phyloP scores from a whole-genome alignment of 192 early-diverging fungal genomes.

The Podila verticillata region DNA sequence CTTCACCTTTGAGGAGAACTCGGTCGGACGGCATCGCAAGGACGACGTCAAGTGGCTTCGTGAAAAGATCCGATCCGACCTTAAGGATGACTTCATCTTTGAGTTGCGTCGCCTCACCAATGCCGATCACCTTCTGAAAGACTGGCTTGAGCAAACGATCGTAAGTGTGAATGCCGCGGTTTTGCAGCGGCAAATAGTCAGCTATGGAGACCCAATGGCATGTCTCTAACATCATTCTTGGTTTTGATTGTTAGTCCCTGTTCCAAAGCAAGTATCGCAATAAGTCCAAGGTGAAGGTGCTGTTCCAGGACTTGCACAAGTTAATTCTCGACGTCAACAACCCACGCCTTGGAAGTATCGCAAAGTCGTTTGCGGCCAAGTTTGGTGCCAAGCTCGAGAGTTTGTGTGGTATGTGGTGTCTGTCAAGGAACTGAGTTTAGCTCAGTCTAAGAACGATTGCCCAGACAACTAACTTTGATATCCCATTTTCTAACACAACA shows the following conservation, averaged over 20 bases:
- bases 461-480: neutral
- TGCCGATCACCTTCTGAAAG: conserved; percentile 73
- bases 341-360: conserved; percentile 36
- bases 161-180: conserved; percentile 31
- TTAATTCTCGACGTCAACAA: conserved; percentile 58
- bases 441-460: neutral
- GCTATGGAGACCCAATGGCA: too few relatives aligned
- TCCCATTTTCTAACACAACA: too few relatives aligned
- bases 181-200: neutral
- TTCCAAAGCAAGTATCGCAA: conserved; percentile 30
- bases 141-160: conserved; percentile 66
- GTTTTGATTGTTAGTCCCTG: conserved; percentile 8
- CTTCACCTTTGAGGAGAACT: conserved; percentile 58
- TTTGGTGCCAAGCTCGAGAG: conserved; percentile 48
- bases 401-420: conserved; percentile 48
- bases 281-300: conserved; percentile 39
- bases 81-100: conserved; percentile 65
- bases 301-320: conserved; percentile 63
- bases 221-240: neutral
- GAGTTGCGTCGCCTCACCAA: conserved; percentile 76
- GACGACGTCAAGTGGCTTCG: conserved; percentile 48
- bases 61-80: conserved; percentile 49
- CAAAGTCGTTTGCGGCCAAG: conserved; percentile 46
- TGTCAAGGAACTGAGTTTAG: neutral
- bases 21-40: conserved; percentile 43